Percentiles rank a stretch among this genome's conserved stretches.
Evolutionary conservation across 2,329 filamentous ascomycete genomes (phyloP).

Genomic region (Phaeosphaeriaceae sp.): DNA sequence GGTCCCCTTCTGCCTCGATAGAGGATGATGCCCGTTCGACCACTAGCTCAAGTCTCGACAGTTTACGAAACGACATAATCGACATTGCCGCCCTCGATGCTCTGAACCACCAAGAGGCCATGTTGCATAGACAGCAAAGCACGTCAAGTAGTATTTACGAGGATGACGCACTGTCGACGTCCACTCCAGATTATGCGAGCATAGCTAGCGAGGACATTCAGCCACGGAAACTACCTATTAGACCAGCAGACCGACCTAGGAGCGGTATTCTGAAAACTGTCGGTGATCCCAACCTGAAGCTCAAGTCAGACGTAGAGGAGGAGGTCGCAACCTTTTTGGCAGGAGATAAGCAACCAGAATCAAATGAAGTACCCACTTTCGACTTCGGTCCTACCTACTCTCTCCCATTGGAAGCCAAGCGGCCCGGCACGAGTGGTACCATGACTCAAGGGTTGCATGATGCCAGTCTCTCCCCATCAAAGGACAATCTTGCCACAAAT

Average conservation of each 20-base stretch:
- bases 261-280: constrained; percentile 83
- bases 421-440: constrained; percentile 64
- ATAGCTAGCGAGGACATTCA: constrained; percentile 52
- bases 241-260: constrained; percentile 72
- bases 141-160: constrained; percentile 65
- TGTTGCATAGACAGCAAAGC: constrained; percentile 42
- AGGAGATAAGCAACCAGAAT: constrained; percentile 16
- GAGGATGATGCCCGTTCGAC: constrained; percentile 45
- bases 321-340: constrained; percentile 55
- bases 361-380: constrained; percentile 71
- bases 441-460: constrained; percentile 50
- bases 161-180: constrained; percentile 67
- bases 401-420: constrained; percentile 63
- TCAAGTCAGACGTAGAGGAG: constrained; percentile 53
- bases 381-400: constrained; percentile 88
- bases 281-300: constrained; percentile 60
- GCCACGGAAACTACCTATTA: constrained; percentile 50
- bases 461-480: constrained; percentile 35
- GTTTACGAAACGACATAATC: constrained; percentile 53
- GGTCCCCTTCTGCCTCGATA: constrained; percentile 47
- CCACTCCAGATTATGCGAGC: constrained; percentile 81
- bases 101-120: constrained; percentile 29
- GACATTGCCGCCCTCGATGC: constrained; percentile 54
- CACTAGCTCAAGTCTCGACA: constrained; percentile 52
- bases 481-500: constrained; percentile 38